Percentiles rank a stretch among this genome's conserved stretches.
Conservation (phyloP, 139 green algal genomes). For the Tetradesmus obliquus region DNA sequence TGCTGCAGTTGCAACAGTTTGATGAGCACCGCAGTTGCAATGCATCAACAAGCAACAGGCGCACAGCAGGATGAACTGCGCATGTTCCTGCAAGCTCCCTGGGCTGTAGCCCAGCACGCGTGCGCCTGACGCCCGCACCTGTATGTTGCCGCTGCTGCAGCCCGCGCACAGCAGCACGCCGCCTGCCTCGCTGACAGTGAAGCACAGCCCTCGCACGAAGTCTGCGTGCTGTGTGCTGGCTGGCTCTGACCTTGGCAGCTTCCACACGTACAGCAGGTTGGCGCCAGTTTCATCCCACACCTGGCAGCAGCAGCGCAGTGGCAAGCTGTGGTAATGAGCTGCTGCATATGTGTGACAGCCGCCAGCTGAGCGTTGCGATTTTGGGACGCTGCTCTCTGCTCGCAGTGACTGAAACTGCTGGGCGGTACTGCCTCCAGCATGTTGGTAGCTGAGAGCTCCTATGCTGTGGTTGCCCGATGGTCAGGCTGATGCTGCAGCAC, state of each 20-base stretch:
- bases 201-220: slow-evolving; percentile 21
- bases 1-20: too few relatives aligned
- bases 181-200: slow-evolving; percentile 44
- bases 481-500: background rate
- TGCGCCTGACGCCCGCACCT: background rate
- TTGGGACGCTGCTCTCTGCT: too few relatives aligned
- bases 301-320: slow-evolving; percentile 23
- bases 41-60: too few relatives aligned
- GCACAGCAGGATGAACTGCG: background rate
- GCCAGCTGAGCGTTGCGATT: too few relatives aligned
- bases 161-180: slow-evolving; percentile 48
- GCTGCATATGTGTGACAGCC: background rate
- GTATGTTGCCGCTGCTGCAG: slow-evolving; percentile 39
- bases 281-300: slow-evolving; percentile 51
- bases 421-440: too few relatives aligned
- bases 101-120: background rate
- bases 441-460: too few relatives aligned
- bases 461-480: background rate
- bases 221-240: background rate
- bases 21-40: too few relatives aligned
- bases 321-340: background rate
- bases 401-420: too few relatives aligned
- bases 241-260: slow-evolving; percentile 30
- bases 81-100: background rate
- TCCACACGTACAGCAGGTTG: slow-evolving; percentile 47